Percentiles rank a stretch among this genome's conserved stretches.
Evolutionary conservation across 805 yeast species (phyloP).

Genomic region (Candida coquimbonensis): DNA sequence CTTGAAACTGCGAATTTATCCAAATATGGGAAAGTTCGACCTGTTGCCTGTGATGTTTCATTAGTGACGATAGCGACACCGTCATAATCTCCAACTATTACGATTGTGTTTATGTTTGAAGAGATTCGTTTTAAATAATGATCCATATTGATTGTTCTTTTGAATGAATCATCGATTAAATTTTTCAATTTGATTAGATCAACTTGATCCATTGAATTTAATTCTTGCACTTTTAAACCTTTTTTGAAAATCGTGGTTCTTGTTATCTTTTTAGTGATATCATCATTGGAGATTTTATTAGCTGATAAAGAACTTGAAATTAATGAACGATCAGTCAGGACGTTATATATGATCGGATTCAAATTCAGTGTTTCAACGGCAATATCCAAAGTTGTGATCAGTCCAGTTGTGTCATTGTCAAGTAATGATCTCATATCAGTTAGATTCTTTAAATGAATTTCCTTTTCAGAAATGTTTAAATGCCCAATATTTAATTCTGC

Average conservation of each 20-base stretch:
- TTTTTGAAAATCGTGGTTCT: slow-evolving; percentile 70
- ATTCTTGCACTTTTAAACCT: slow-evolving; percentile 39
- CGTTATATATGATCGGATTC: slow-evolving; percentile 86
- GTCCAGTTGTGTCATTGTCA: slow-evolving; percentile 53
- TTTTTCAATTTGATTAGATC: slow-evolving; percentile 50
- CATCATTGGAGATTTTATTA: slow-evolving; percentile 26
- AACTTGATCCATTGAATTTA: slow-evolving; percentile 7
- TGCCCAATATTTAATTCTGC: slow-evolving; percentile 60
- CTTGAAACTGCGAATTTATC: slow-evolving; percentile 92
- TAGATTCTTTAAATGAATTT: slow-evolving; percentile 60
- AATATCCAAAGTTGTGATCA: slow-evolving; percentile 77
- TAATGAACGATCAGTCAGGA: slow-evolving; percentile 85
- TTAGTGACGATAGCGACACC: slow-evolving; percentile 92
- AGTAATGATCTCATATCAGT: slow-evolving; percentile 55
- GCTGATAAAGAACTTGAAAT: slow-evolving; percentile 89
- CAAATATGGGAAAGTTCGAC: slow-evolving; percentile 56
- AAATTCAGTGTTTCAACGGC: slow-evolving; percentile 45
- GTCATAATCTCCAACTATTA: slow-evolving; percentile 90
- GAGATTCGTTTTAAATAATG: slow-evolving; percentile 64
- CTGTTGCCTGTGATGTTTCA: slow-evolving; percentile 36
- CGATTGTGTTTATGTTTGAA: slow-evolving; percentile 61
- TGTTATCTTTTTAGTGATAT: slow-evolving; percentile 21
- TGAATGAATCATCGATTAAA: slow-evolving; percentile 76
- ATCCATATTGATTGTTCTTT: slow-evolving; percentile 53
- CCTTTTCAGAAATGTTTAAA: slow-evolving; percentile 36